Percentiles rank a stretch among this genome's conserved stretches.
Evolutionary conservation across 1,139 yeast species (phyloP).

Genomic region (Geotrichum reessii): DNA sequence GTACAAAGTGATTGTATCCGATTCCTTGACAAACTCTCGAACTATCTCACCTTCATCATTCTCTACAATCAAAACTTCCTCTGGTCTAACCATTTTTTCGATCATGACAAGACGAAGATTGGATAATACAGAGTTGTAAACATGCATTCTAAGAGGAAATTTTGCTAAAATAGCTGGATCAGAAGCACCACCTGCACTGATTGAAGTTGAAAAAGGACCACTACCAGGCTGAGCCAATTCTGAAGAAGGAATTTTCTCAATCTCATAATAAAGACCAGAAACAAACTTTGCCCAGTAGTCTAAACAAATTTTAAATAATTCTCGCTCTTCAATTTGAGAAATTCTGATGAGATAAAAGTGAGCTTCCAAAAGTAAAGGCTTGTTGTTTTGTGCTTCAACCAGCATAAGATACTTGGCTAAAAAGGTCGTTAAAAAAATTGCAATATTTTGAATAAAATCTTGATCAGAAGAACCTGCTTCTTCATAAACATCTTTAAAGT

Average conservation of each 20-base stretch:
- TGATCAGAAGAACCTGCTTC: slow-evolving; percentile 80
- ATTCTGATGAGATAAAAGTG: slow-evolving; percentile 78
- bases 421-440: slow-evolving; percentile 86
- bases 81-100: slow-evolving; percentile 97
- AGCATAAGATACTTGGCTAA: slow-evolving; percentile 68
- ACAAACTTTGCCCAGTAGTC: slow-evolving; percentile 93
- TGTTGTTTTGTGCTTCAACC: slow-evolving; percentile 60
- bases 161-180: slow-evolving; percentile 72
- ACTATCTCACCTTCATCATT: slow-evolving; percentile 99
- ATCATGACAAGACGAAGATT: slow-evolving; percentile 83
- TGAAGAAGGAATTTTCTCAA: slow-evolving; percentile 67
- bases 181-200: slow-evolving; percentile 67
- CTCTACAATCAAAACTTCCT: slow-evolving; percentile 92
- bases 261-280: slow-evolving; percentile 72
- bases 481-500: slow-evolving; percentile 66
- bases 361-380: slow-evolving; percentile 60
- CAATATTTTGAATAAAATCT: slow-evolving; percentile 90
- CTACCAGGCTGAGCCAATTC: slow-evolving; percentile 61
- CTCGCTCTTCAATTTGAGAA: slow-evolving; percentile 91
- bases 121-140: slow-evolving; percentile 67
- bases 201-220: slow-evolving; percentile 36
- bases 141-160: slow-evolving; percentile 80
- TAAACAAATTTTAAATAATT: slow-evolving; percentile 86
- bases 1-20: slow-evolving; percentile 92
- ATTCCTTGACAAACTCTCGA: slow-evolving; percentile 92